These are phyloP conservation scores for Penicillium chermesinum DNA, from an alignment of 495 filamentous ascomycete species.

Conservation along the genomic window DNA sequence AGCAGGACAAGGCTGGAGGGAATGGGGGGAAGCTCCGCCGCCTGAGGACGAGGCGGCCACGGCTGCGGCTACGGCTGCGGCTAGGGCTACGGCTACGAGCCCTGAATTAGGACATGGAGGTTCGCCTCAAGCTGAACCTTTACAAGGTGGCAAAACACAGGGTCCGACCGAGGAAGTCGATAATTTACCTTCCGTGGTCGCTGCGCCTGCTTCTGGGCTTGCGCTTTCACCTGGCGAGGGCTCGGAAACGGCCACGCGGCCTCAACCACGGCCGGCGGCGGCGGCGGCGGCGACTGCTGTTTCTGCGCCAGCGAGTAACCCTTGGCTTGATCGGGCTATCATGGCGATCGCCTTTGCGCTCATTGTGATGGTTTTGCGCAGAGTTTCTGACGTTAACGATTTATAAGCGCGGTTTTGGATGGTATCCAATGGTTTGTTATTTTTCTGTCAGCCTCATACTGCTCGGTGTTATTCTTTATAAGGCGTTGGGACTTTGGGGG, in stretches of 20 bases:
- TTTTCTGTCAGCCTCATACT: neutral
- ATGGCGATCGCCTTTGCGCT: constrained; percentile 46
- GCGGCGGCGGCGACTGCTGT: neutral
- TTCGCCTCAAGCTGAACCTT: no score
- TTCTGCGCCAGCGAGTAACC: constrained; percentile 20
- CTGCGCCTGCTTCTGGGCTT: neutral
- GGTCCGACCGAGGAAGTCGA: no score
- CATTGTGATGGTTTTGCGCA: constrained; percentile 41
- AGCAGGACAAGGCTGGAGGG: neutral
- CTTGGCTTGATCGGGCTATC: constrained; percentile 56
- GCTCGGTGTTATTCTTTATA: neutral
- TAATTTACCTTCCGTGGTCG: no score
- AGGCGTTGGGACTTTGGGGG: no score
- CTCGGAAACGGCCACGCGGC: constrained; percentile 4
- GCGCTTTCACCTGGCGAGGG: constrained; percentile 1
- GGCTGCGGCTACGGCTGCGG: no score
- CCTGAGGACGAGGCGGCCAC: neutral
- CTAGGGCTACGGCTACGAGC: no score
- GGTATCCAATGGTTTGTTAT: neutral
- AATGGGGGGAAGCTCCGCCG: neutral
- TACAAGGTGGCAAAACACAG: no score
- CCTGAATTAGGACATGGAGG: no score
- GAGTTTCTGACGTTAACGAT: constrained; percentile 28
- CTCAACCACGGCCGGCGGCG: neutral
- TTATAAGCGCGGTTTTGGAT: constrained; percentile 6